Evolutionary conservation across 1,139 yeast species (phyloP), one percentile per base, ranked within the genome.

Genomic region (Taiozyma sp.): DNA sequence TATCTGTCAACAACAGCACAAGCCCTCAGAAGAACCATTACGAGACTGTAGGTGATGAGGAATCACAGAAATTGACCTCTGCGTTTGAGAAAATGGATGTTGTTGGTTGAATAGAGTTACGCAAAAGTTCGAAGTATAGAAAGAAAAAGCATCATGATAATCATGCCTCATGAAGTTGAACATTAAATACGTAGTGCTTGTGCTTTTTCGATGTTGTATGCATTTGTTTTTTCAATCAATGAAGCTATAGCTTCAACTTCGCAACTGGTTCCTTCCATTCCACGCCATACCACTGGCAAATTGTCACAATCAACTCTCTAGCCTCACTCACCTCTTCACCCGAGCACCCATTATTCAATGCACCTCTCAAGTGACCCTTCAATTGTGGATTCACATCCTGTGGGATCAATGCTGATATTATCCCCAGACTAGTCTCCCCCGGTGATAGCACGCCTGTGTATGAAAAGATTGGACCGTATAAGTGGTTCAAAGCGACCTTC

Each of bases 321-420:
- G 82, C 77, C 7, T 80, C 81, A 51, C 74, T 73, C 47, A 90
- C 74, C 56, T 87, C 88, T 48, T 83, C 87, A 44, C 67, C 65
- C 4, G 87, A 73, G 10, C 88, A 88, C 0, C 97, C 96, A 42
- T 84, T 80, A 62, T 90, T 90, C 50, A 84, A 54, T 0, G 96
- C 97, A 0, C 97, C 97, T 63, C 78, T 81, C 55, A 91, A 74
- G 65, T 91, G 97, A 0, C 97, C 97, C 69, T 89, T 89, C 57
- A 91, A 74, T 64, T 91, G 97, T 0, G 97, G 96, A 59, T 87
- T 89, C n/a, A 91, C 97, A 66, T 91, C 96, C 65, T 89, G 97
- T 0, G 97, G 97, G 14, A 91, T 84, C 61, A 92, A 75, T 55
- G 92, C 78, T 1, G 96, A 86, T 32, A 91, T 81, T 6, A 91